Evolutionary conservation across 306 rosid species (phyloP).

Genomic region (Cicer arietinum): DNA sequence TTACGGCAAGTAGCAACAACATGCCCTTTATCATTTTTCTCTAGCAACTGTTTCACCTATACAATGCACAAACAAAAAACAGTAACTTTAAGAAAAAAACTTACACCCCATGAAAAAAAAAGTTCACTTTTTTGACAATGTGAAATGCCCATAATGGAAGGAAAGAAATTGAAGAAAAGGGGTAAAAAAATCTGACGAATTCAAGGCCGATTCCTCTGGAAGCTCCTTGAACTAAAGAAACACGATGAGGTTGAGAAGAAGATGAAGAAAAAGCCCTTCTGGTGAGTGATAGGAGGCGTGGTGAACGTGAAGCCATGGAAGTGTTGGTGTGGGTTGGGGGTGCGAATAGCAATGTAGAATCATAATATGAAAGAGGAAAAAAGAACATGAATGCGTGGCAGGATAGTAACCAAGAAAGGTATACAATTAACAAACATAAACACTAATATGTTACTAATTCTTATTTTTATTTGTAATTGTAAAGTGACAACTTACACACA

Average conservation of each 20-base stretch:
- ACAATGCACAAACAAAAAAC: conserved; percentile 35
- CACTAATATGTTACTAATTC: background rate
- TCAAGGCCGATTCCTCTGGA: conserved; percentile 69
- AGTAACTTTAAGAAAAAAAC: background rate
- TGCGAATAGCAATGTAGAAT: background rate
- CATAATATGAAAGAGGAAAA: background rate
- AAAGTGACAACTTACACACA: background rate
- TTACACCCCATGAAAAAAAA: background rate
- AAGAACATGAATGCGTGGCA: conserved; percentile 43
- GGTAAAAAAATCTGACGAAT: conserved; percentile 46
- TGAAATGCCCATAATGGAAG: conserved; percentile 4
- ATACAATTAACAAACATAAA: background rate
- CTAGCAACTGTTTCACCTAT: conserved; percentile 84
- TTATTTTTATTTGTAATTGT: background rate
- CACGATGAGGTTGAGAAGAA: conserved; percentile 43
- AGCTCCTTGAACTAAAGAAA: conserved; percentile 68
- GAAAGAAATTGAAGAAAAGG: background rate
- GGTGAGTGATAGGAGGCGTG: conserved; percentile 32
- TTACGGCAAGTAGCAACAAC: conserved; percentile 89
- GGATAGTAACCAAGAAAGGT: conserved; percentile 13
- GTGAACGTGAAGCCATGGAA: conserved; percentile 50
- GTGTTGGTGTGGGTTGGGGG: conserved; percentile 4
- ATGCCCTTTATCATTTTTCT: conserved; percentile 74
- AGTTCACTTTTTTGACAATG: conserved; percentile 8
- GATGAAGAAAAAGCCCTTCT: conserved; percentile 47